A percentile compares a stretch with the other conserved stretches of the same genome.
phyloP scores from a whole-genome alignment of 2,329 filamentous ascomycete genomes.

The Arthrobotrys entomopaga region DNA sequence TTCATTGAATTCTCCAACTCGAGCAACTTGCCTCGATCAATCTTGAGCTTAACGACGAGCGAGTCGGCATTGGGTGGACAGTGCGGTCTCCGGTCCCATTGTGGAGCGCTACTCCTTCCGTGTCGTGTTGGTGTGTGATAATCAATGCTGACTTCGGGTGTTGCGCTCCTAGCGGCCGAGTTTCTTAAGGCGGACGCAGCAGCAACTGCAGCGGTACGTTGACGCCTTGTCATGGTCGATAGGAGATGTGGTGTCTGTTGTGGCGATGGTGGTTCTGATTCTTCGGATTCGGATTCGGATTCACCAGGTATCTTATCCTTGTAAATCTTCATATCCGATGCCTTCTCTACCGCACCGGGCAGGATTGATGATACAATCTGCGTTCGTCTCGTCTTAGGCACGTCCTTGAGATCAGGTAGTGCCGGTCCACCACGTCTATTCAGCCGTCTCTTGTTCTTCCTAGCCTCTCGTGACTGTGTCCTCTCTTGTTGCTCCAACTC shows the following conservation, averaged over 20 bases:
- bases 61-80: constrained; percentile 63
- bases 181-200: constrained; percentile 82
- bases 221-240: constrained; percentile 58
- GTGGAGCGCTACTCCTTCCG: constrained; percentile 14
- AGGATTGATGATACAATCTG: constrained; percentile 91
- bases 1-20: constrained; percentile 71
- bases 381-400: constrained; percentile 90
- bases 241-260: constrained; percentile 55
- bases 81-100: constrained; percentile 55
- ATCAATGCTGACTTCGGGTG: constrained; percentile 72
- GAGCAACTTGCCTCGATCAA: constrained; percentile 76
- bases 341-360: constrained; percentile 74
- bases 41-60: constrained; percentile 78
- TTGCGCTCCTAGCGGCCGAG: constrained; percentile 76
- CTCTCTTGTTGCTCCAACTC: constrained; percentile 91
- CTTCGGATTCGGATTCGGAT: constrained; percentile 84
- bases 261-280: constrained; percentile 68
- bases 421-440: constrained; percentile 92
- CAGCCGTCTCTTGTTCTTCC: constrained; percentile 92
- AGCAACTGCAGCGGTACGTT: constrained; percentile 55
- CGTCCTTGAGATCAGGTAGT: constrained; percentile 93
- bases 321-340: constrained; percentile 58
- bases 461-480: constrained; percentile 91
- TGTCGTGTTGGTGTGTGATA: constrained; percentile 46
- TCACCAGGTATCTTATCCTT: constrained; percentile 77